Base-by-base conservation (phyloP, 2,329 filamentous ascomycete genomes). In the Drechslerella dactyloides region DNA sequence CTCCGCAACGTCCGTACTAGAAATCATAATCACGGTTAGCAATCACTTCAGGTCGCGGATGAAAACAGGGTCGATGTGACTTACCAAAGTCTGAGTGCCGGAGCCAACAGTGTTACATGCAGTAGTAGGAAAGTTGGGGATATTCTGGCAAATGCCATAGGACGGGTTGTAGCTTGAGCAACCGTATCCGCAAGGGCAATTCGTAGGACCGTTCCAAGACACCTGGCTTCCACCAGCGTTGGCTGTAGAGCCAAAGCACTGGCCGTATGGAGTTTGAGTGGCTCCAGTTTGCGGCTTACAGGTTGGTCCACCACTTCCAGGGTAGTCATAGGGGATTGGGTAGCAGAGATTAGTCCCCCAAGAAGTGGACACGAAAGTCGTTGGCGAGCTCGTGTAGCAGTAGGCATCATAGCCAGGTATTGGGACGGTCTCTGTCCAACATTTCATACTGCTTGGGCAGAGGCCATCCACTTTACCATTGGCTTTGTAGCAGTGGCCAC, bases 1-100 rank as follows among this genome's bases (percentile, higher is more conserved):
- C 60, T 54, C 68, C 68, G 60, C 68, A 72, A 52, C 68, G 68
- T 13, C 68, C 68, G 37, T 72, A 65, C 68, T 72, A 53, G 46
- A 48, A 24, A 56, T 40, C 23, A 33, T 33, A 21, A 48, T 5
- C 11, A 19, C 3, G 21, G 42, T 72, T 60, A 72, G 55, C 21
- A 57, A 24, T 1, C 6, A 42, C 54, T 44, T 48, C 42, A 30
- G 21, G 19, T 21, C 1, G 46, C 15, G 21, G 15, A 27, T 46
- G 42, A 30, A 7, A 30, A 17, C 2, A 2, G 17, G n/a, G 23
- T 10, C 19, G 15, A 23, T 15, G 17, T 48, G 33, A 19, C 68
- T 59, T 65, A 72, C 68, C 68, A 72, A 30, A 50, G 68, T 72
- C 44, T 72, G 68, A 52, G 66, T 70, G 17, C 66, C 66, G 21